phyloP scores from a whole-genome alignment of 768 basidiomycete genomes.

The Vararia minispora region DNA sequence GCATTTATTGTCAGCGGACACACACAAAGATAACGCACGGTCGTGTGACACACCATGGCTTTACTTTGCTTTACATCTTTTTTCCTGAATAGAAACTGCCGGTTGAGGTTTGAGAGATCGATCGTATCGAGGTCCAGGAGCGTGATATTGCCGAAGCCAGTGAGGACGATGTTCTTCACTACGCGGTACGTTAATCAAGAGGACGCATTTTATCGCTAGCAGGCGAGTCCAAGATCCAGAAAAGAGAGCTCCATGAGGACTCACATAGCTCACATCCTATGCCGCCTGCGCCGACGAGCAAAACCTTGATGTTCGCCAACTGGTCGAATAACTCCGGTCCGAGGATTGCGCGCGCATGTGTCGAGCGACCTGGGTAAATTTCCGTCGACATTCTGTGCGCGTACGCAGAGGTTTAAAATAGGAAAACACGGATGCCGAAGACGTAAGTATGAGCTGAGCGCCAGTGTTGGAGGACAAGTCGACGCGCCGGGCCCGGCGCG shows the following conservation, averaged over 20 bases:
- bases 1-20: neutral
- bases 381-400: no score
- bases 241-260: constrained; percentile 24
- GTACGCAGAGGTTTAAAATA: no score
- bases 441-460: no score
- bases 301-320: constrained; percentile 53
- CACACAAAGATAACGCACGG: neutral
- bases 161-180: constrained; percentile 95
- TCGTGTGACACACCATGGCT: constrained; percentile 52
- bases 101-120: constrained; percentile 93
- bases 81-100: constrained; percentile 94
- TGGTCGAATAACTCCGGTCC: constrained; percentile 58
- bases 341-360: constrained; percentile 69
- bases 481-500: no score
- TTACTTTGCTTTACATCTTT: constrained; percentile 97
- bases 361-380: no score
- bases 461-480: no score
- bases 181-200: neutral
- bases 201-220: neutral
- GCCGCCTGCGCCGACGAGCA: constrained; percentile 92
- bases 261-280: constrained; percentile 93
- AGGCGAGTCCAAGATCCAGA: neutral
- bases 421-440: no score
- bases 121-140: constrained; percentile 96
- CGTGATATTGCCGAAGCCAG: constrained; percentile 88